Base-by-base conservation (phyloP, 139 green algal genomes). In the Picochlorum sp. region DNA sequence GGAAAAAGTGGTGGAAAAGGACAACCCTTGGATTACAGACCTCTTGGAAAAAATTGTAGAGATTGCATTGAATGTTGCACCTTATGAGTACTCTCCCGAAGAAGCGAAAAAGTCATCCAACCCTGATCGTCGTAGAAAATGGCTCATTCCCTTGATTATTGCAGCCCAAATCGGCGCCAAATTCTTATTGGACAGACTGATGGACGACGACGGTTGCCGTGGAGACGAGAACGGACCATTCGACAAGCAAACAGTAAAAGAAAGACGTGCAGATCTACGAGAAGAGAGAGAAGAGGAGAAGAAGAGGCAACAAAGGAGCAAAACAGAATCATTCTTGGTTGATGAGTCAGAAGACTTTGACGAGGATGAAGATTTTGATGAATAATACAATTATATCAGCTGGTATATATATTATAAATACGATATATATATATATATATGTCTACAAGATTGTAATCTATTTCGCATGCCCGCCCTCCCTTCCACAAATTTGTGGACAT, bases 1-100 rank as follows among this genome's bases (percentile, higher is more conserved):
- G 6, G 79, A 89, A 56, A 82, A 83, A 70, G 58, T 85, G 31
- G 71, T 79, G 47, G 55, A 56, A 12, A 45, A 64, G 41, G 58
- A 64, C 14, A 43, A 36, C 9, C 36, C 67, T 20, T 83, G 75
- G 80, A 61, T 87, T 22, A 32, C 67, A 28, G 63, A 73, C 9
- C 52, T 87, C 22, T 47, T 87, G 55, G 47, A 54, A 31, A 54
- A 77, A 66, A 60, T 80, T 39, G n/a, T 50, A 5, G 41, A 70
- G 35, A 43, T 61, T 50, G 39, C 65, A 33, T 50, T 70, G 35
- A 59, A 70, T 24, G 39, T 54, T 33, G 29, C 55, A 14, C 51
- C 72, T 18, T 80, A 55, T 37, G 6, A 35, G 12, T 75, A 76
- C 37, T 32, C 66, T 51, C 25, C 56, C 6, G 22, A 53, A 1